Evolutionary conservation across 768 basidiomycete species (phyloP).

Genomic region (Panaeolus papilionaceus): DNA sequence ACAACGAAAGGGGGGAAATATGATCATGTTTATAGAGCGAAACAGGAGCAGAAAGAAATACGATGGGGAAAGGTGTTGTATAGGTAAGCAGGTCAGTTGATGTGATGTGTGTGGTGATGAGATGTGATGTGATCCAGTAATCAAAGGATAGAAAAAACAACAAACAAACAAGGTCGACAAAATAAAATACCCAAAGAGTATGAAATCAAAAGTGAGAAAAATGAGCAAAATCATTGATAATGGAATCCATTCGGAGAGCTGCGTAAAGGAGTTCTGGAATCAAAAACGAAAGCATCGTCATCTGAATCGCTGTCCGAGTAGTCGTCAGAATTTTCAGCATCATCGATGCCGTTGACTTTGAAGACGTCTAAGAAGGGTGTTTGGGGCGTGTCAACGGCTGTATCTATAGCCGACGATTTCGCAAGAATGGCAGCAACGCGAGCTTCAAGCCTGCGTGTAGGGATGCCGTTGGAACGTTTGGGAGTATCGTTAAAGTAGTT

Average conservation of each 20-base stretch:
- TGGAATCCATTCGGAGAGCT: slow-evolving; percentile 53
- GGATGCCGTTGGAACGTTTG: slow-evolving; percentile 42
- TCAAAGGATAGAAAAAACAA: neutral
- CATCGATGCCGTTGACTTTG: slow-evolving; percentile 54
- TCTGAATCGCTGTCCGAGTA: slow-evolving; percentile 57
- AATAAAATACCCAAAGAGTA: slow-evolving; percentile 18
- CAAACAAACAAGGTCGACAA: slow-evolving; percentile 6
- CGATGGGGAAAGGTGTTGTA: slow-evolving; percentile 5
- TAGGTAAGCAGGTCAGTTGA: slow-evolving; percentile 11
- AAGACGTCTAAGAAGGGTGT: slow-evolving; percentile 86
- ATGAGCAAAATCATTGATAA: slow-evolving; percentile 30
- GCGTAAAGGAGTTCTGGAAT: slow-evolving; percentile 54
- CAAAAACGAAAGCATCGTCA: slow-evolving; percentile 67
- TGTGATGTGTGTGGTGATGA: slow-evolving; percentile 3
- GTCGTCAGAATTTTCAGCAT: slow-evolving; percentile 56
- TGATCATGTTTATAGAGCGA: neutral
- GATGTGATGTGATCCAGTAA: neutral
- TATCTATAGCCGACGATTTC: slow-evolving; percentile 67
- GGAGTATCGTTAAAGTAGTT: slow-evolving; percentile 68
- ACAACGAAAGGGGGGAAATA: neutral
- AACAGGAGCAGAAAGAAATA: slow-evolving; percentile 12
- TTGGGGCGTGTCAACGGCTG: slow-evolving; percentile 64
- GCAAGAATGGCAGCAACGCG: slow-evolving; percentile 84
- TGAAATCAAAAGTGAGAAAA: slow-evolving; percentile 19
- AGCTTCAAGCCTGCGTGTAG: slow-evolving; percentile 72